Base-by-base conservation (phyloP, 2,329 filamentous ascomycete genomes). In the Lithohypha guttulata region DNA sequence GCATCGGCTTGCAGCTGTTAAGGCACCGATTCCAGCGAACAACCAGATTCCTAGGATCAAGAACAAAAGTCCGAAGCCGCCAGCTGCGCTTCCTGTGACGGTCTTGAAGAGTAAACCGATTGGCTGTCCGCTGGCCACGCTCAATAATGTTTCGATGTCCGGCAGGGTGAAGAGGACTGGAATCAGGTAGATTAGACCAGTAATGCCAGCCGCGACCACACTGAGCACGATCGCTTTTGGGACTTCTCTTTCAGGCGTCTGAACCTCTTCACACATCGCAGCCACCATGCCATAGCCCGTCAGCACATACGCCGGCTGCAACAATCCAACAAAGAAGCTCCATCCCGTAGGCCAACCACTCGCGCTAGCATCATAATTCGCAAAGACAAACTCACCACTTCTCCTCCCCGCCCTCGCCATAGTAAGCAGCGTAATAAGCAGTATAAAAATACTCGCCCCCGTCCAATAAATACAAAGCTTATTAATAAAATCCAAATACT, bases 381-480 rank as follows among this genome's bases (percentile, higher is more conserved):
- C 61, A 47, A 70, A 72, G 45, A 72, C 69, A 51, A 70, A 71
- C 15, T 60, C 56, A 38, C 65, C 62, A 23, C 59, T 54, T 20
- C 34, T 25, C 39, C 67, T 59, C 42, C 68, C 62, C 1, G 58
- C 60, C 2, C 62, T 60, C 5, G 64, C 61, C 14, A 56, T 57
- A 3, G 63, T 57, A 1, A 67, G 66, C 3, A 70, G 61, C 4
- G 63, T 64, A 42, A 71, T 61, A 26, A 71, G 53, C 45, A 69
- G 69, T 30, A 68, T 59, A 22, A 62, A 39, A 46, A 70, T 77
- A 28, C 73, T 77, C 0, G 69, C 68, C 0, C 63, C 71, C 0
- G 79, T 84, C 79, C 79, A 84, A 55, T 75, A 81, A 39, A 83
- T 82, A 55, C 79, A 83, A 32, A 81, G 58, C 51, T 80, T 82